Evolutionary conservation across 495 filamentous ascomycete genomes (phyloP).

Genomic region (Thozetella sp.): DNA sequence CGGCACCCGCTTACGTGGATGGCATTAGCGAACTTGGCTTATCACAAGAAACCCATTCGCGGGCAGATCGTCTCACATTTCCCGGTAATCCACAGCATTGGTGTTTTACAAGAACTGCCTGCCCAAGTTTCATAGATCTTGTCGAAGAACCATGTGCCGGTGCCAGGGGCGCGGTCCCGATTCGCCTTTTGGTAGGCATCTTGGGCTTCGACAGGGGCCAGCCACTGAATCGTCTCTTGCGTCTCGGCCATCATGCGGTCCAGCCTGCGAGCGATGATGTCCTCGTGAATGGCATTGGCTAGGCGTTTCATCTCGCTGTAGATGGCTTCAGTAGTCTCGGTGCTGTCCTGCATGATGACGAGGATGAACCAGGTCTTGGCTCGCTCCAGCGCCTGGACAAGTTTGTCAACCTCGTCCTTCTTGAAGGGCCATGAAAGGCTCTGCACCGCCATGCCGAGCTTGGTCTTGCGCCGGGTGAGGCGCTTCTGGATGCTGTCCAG

Average conservation of each 20-base stretch:
- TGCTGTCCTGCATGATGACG: conserved; percentile 2
- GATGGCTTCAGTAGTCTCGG: background rate
- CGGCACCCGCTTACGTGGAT: background rate
- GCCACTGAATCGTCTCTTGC: background rate
- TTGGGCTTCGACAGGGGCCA: background rate
- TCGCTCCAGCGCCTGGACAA: background rate
- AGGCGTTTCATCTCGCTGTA: conserved; percentile 2
- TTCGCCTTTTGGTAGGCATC: background rate
- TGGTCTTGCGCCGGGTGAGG: background rate
- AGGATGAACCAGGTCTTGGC: conserved; percentile 6
- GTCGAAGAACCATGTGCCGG: conserved; percentile 4
- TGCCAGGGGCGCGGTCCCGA: background rate
- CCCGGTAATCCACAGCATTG: conserved; percentile 3
- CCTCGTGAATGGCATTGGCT: background rate
- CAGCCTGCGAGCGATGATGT: background rate
- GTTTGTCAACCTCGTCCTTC: background rate
- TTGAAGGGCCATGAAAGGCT: background rate
- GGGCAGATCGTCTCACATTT: background rate
- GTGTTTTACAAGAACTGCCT: background rate
- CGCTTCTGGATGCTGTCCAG: background rate
- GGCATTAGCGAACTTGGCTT: background rate
- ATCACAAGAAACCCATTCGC: background rate
- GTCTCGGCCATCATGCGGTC: conserved; percentile 1
- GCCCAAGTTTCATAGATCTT: background rate
- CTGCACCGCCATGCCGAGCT: background rate